These are phyloP conservation scores for Sporothrix curviconia DNA, from an alignment of 2,329 filamentous ascomycete species.

Conservation along the genomic window DNA sequence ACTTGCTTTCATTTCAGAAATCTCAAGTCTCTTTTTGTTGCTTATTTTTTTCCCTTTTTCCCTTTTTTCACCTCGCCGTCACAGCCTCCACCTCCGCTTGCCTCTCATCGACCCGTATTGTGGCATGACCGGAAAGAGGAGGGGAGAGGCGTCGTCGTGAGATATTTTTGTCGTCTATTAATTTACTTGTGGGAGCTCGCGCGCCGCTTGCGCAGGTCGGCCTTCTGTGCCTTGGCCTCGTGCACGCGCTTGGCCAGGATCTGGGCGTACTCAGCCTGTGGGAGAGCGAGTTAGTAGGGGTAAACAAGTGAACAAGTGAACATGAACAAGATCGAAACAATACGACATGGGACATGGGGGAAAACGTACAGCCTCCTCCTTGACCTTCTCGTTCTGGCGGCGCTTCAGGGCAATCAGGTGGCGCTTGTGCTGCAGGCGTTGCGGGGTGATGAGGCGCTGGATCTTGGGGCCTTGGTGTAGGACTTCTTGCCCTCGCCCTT, in stretches of 20 bases:
- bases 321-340: background rate
- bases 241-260: slow-evolving; percentile 93
- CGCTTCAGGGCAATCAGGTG: slow-evolving; percentile 97
- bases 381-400: slow-evolving; percentile 91
- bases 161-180: background rate
- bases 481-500: slow-evolving; percentile 96
- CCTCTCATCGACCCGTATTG: too few relatives aligned
- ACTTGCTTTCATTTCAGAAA: background rate
- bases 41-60: background rate
- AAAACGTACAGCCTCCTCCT: slow-evolving; percentile 91
- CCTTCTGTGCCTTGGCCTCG: slow-evolving; percentile 92
- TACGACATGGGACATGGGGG: background rate
- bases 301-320: background rate
- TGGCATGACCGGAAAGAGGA: background rate
- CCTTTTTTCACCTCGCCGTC: background rate
- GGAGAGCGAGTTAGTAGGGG: background rate
- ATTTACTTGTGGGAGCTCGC: slow-evolving; percentile 86
- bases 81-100: too few relatives aligned
- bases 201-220: slow-evolving; percentile 91
- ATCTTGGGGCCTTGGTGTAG: slow-evolving; percentile 99
- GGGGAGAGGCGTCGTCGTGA: slow-evolving; percentile 2
- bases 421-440: slow-evolving; percentile 99
- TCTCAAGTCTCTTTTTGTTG: background rate
- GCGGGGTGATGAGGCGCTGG: slow-evolving; percentile 97
- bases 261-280: slow-evolving; percentile 96